A percentile compares a stretch with the other conserved stretches of the same genome.
These are phyloP conservation scores for Acarospora socialis DNA, from an alignment of 2,329 filamentous ascomycete species.

Conservation along the genomic window DNA sequence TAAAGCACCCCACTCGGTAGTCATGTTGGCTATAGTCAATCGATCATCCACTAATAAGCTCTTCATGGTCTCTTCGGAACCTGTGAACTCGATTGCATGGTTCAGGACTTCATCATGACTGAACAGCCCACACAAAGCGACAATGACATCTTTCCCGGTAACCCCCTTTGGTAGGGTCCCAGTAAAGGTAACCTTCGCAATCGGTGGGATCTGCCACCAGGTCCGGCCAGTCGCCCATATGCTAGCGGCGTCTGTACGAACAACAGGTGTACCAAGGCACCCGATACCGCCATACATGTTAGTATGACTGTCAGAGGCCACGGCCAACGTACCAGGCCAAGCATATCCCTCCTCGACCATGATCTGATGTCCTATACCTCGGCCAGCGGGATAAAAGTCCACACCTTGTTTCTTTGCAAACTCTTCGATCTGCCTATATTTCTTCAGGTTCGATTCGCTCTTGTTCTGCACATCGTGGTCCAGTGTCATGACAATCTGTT, in stretches of 20 bases:
- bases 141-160: constrained; percentile 86
- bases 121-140: constrained; percentile 70
- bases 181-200: constrained; percentile 65
- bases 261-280: constrained; percentile 64
- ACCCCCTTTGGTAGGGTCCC: constrained; percentile 65
- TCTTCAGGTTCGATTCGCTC: constrained; percentile 61
- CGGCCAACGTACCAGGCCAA: constrained; percentile 74
- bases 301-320: constrained; percentile 58
- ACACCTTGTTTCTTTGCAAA: constrained; percentile 70
- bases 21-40: constrained; percentile 44
- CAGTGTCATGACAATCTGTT: constrained; percentile 68
- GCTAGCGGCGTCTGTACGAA: constrained; percentile 72
- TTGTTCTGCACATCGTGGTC: constrained; percentile 87
- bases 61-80: constrained; percentile 59
- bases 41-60: constrained; percentile 60
- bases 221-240: constrained; percentile 74
- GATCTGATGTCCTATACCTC: constrained; percentile 81
- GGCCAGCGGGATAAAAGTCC: constrained; percentile 60
- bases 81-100: constrained; percentile 77
- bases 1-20: constrained; percentile 37
- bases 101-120: constrained; percentile 81
- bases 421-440: constrained; percentile 66
- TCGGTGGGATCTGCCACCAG: constrained; percentile 80
- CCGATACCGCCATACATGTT: constrained; percentile 62
- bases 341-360: constrained; percentile 75